phyloP scores from a whole-genome alignment of 2,329 filamentous ascomycete genomes.

The Chrysosporium queenslandicum region DNA sequence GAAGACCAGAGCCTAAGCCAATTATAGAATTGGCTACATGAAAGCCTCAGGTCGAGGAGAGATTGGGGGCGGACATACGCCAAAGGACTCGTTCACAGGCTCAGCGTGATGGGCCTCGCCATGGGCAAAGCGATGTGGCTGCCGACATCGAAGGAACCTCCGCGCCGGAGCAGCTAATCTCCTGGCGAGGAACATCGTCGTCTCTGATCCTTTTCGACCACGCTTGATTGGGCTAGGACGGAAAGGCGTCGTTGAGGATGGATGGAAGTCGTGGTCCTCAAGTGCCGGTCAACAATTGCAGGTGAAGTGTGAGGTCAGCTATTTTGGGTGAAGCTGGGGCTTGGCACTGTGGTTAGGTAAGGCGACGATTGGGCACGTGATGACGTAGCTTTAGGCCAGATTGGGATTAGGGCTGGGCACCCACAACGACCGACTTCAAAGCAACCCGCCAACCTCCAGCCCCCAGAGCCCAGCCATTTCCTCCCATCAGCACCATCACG shows the following conservation, averaged over 20 bases:
- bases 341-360: slow-evolving; percentile 9
- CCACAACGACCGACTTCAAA: neutral
- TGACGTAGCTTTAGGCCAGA: slow-evolving; percentile 8
- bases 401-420: slow-evolving; percentile 13
- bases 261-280: neutral
- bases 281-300: too few species aligned
- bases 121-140: slow-evolving; percentile 35
- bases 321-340: slow-evolving; percentile 1
- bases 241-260: neutral
- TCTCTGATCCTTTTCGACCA: slow-evolving; percentile 9
- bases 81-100: slow-evolving; percentile 39
- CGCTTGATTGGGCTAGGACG: slow-evolving; percentile 18
- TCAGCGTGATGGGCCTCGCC: slow-evolving; percentile 29
- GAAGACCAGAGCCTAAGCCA: neutral
- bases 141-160: slow-evolving; percentile 33
- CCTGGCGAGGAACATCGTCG: slow-evolving; percentile 34
- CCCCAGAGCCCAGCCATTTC: neutral
- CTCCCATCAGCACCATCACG: neutral
- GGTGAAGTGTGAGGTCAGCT: slow-evolving; percentile 8
- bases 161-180: slow-evolving; percentile 32
- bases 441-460: neutral
- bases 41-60: neutral
- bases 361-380: slow-evolving; percentile 14
- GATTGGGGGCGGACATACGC: slow-evolving; percentile 31
- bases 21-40: neutral